Base-by-base conservation (phyloP, 1,139 yeast genomes). In the Suhomyces panamericanus region DNA sequence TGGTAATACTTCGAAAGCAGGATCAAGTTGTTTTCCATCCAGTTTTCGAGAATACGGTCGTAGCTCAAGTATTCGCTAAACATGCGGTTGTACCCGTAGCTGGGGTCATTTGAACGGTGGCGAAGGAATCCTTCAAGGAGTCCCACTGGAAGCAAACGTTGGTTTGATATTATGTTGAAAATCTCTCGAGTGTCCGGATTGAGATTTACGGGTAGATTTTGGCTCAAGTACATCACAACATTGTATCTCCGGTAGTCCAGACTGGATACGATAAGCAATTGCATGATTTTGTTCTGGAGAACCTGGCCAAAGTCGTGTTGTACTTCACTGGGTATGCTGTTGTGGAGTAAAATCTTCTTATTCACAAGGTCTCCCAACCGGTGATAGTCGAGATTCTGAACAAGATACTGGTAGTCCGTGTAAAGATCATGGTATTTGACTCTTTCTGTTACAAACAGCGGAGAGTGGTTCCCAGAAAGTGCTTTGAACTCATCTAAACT, bases 341-440 rank as follows among this genome's bases (percentile, higher is more conserved):
- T 63, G 2, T 62, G 46, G 16, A 64, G 49, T n/a, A 66, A 54
- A 38, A 71, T 53, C 50, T 73, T 73, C 49, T 71, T 70, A 49
- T 70, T 69, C 22, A 71, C 60, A 48, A 72, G 59, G 32, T 71
- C 77, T 35, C 69, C 62, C 15, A 70, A 53, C 38, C 62, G 60
- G 20, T 49, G 47, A n/a, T 54, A 46, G 32, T 56, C 55, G 3
- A 53, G 54, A 13, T 37, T 46, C 17, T 58, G 52, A 4, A 62
- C 48, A n/a, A 70, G 49, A 41, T 57, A 61, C 46, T 63, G 66
- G 50, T 57, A 67, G 51, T 73, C 77, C 3, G 68, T 58, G 37
- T 50, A 47, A 33, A 71, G 51, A 42, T 65, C 70, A 31, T 54
- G 53, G 40, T 56, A 60, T 40, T 53, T 50, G 31, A 52, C 39